Evolutionary conservation across 2,329 filamentous ascomycete genomes (phyloP), one percentile per base, ranked within the genome.

Genomic region (Arthrobotrys sphaeroides): DNA sequence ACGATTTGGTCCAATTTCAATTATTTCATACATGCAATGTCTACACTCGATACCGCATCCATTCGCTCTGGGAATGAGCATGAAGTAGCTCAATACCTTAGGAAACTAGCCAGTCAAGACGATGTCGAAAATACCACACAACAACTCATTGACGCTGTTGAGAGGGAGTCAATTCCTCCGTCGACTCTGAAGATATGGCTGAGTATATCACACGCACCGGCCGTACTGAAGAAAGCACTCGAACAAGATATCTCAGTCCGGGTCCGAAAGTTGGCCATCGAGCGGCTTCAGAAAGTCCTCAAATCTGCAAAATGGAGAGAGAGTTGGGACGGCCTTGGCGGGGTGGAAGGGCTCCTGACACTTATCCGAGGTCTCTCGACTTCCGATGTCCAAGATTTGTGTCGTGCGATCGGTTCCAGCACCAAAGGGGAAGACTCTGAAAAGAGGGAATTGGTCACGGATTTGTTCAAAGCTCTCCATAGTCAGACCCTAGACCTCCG

Each of bases 381-480:
- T 53, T 31, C 26, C 7, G 55, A 70, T 36, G 66, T 70, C 20
- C 40, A 28, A 20, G 20, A 42, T 4, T 3, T 38, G 5, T 70
- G 66, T 16, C 20, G 22, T 2, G 31, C 33, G 2, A 70, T 70
- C 5, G 43, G 42, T 9, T 26, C 16, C 1, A 70, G 66, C 24
- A 28, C 55, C 3, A 61, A 55, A 55, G 33, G 49, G 10, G 60
- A 7, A n/a, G 66, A 70, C 7, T 10, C 4, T 9, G 43, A 62
- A 18, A 70, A 70, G 43, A 70, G 55, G 28, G 22, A 43, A 9
- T 55, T 24, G 12, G 53, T 40, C 18, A 61, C 66, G 16, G 55
- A 70, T n/a, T 20, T 70, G 5, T 42, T 40, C 3, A 55, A 43
- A 26, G 43, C n/a, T 20, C 60, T 45, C 22, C 13, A 16, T n/a